Base-by-base conservation (phyloP, 2,329 filamentous ascomycete genomes). In the Fonsecaea monophora region DNA sequence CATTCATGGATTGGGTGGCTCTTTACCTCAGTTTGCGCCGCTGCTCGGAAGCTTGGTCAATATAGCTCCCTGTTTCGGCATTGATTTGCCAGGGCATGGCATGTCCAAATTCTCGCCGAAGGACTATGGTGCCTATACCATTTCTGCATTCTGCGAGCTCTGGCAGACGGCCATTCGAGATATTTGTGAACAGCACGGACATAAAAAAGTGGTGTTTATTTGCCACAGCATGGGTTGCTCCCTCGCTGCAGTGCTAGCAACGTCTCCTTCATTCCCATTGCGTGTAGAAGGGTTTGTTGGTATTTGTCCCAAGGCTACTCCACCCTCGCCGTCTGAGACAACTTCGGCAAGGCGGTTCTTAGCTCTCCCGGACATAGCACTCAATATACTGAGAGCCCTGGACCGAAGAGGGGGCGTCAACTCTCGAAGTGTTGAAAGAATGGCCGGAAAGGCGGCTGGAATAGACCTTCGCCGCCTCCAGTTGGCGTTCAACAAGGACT, bases 1-100 rank as follows among this genome's bases (percentile, higher is more conserved):
- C 75, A 84, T 98, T 65, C 95, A 98, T 75, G 95, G 95, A 1
- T 84, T 98, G 9, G 95, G 94, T n/a, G 95, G 95, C 57, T 96
- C 92, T 0, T 86, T 93, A 30, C 90, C 92, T 10, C 95, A 98
- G 75, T 98, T 97, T 75, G 86, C 92, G 63, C 87, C 91, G 35
- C 81, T 98, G 4, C 81, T 98, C 15, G 90, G 88, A 21, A 95
- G 92, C 77, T 83, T 99, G 56, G 87, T 91, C 59, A 92, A 96
- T 75, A 82, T 93, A 57, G 92, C 91, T 12, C 90, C 93, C 56
- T 96, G 94, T 76, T 84, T 96, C 45, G 91, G 92, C 3, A 88
- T 98, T 69, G 95, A 99, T 76, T 83, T 97, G 3, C 94, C 95
- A 0, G 95, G 95, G 45, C 96, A 94, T 73, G 95, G 95, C 35